Evolutionary conservation across 768 basidiomycete genomes (phyloP), one percentile per base, ranked within the genome.

Genomic region (Serendipita sp.): DNA sequence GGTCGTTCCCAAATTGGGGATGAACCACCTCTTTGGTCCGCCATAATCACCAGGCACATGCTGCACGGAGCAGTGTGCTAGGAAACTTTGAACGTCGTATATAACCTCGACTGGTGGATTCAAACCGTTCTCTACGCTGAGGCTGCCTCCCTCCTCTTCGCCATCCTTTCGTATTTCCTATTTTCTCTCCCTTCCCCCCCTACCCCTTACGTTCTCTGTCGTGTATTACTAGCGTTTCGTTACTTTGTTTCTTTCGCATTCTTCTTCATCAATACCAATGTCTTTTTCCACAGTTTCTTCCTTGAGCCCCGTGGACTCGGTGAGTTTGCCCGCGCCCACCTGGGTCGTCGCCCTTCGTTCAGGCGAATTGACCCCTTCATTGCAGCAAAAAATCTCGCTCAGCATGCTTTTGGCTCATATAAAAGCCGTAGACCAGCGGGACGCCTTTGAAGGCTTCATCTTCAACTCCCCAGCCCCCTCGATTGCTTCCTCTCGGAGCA

Each of bases 401-500:
- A 60, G 56, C 34, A 23, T 30, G 34, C 36, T 60, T n/a, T 35
- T 60, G 30, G 56, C 56, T n/a, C 56, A 60, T 38, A 60, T 60
- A 4, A 3, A 30, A 8, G 18, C 56, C 35, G 16, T 35, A n/a
- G 56, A 60, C 34, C 56, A 60, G 35, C 28, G 30, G 10, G 56
- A 60, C 10, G 56, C 28, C 56, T n/a, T 60, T 34, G 16, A 60
- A 38, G 56, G 36, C 28, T 32, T 60, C 36, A 60, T 38, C 36
- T 38, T 60, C 56, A 60, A 60, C 56, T 60, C 56, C 10, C 56
- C 56, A 23, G 56, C 56, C 18, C 56, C 30, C 28, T 60, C 56
- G 4, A 30, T 60, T 32, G 56, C 56, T n/a, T 34, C 56, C 18
- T 5, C 28, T 23, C 18, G 28, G 16, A 32, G 56, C 35, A 18